A percentile compares a stretch with the other conserved stretches of the same genome.
Conservation (phyloP, 75 land plant genomes). For the Sequoia sempervirens region DNA sequence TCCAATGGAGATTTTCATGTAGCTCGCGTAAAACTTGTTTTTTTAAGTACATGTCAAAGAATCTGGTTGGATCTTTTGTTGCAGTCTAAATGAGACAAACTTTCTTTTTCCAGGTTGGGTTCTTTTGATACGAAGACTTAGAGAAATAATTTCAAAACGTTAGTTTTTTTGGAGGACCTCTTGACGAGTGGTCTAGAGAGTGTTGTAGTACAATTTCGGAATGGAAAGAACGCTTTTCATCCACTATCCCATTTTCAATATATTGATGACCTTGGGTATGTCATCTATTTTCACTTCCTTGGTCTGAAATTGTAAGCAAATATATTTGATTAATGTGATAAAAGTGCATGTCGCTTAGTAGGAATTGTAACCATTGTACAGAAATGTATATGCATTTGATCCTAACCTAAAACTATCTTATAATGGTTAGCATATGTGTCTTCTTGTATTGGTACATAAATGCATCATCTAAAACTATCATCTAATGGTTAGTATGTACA, state of each 20-base stretch:
- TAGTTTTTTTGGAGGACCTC: conserved; percentile 68
- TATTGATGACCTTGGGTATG: conserved; percentile 67
- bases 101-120: too few species aligned
- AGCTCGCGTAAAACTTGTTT: too few species aligned
- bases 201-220: conserved; percentile 47
- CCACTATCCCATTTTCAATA: conserved; percentile 48
- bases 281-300: neutral
- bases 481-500: neutral
- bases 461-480: too few species aligned
- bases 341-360: neutral
- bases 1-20: too few species aligned
- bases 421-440: neutral
- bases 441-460: too few species aligned
- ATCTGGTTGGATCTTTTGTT: too few species aligned
- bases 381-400: neutral
- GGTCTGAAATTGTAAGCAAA: neutral
- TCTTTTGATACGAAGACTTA: too few species aligned
- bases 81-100: too few species aligned
- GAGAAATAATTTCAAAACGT: conserved; percentile 56
- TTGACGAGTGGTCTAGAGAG: conserved; percentile 78
- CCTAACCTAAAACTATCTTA: too few species aligned
- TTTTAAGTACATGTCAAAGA: too few species aligned
- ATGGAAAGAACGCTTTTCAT: conserved; percentile 35
- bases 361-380: neutral
- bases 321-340: neutral